A percentile compares a stretch with the other conserved stretches of the same genome.
phyloP scores from a whole-genome alignment of 805 yeast species.

The Starmerella roubikii region DNA sequence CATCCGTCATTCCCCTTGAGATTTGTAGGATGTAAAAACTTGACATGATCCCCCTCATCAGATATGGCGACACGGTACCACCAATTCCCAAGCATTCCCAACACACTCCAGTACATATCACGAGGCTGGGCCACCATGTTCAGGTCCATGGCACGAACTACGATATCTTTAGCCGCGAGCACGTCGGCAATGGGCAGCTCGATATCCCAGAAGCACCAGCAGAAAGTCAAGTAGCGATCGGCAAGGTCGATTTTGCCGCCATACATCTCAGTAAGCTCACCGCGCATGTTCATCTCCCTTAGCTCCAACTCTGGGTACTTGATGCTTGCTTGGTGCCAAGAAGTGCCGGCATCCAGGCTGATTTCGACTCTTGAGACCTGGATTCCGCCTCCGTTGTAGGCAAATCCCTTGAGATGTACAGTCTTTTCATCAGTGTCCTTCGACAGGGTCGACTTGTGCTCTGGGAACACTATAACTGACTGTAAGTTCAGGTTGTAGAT shows the following conservation, averaged over 20 bases:
- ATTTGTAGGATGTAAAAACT: conserved; percentile 20
- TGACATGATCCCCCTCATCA: conserved; percentile 18
- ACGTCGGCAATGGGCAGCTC: conserved; percentile 20
- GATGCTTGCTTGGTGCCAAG: conserved; percentile 25
- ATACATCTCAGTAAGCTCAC: conserved; percentile 23
- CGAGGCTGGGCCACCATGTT: conserved; percentile 29
- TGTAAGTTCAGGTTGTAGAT: conserved; percentile 28
- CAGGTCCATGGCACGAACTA: conserved; percentile 29
- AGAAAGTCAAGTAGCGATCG: conserved; percentile 25
- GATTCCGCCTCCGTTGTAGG: conserved; percentile 30
- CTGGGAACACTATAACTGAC: conserved; percentile 27
- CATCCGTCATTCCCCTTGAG: conserved; percentile 22
- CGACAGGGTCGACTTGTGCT: conserved; percentile 21
- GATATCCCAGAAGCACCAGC: conserved; percentile 30
- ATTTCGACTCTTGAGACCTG: conserved; percentile 27
- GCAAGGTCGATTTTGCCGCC: conserved; percentile 28
- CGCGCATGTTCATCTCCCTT: conserved; percentile 19
- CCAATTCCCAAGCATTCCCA: conserved; percentile 30
- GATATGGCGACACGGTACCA: conserved; percentile 26
- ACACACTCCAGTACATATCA: conserved; percentile 30
- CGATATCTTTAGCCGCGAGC: conserved; percentile 22
- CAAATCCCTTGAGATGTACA: conserved; percentile 26
- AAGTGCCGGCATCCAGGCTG: conserved; percentile 25
- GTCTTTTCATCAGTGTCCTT: neutral
- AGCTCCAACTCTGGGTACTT: conserved; percentile 28